phyloP scores from a whole-genome alignment of 805 yeast genomes.

The Candida ovalis region DNA sequence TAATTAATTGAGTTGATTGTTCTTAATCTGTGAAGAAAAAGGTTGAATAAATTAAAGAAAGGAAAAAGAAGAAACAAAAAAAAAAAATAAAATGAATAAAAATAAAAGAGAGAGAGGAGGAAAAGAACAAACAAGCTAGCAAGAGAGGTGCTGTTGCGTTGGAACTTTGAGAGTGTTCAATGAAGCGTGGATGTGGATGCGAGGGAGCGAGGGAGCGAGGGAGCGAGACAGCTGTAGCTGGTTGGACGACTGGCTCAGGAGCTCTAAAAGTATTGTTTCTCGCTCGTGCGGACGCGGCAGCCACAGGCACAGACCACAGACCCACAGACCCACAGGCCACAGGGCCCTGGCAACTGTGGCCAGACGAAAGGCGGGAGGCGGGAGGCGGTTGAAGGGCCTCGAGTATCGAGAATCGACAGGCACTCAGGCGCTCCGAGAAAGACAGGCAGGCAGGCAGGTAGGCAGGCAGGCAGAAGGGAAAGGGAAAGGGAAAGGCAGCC shows the following conservation, averaged over 20 bases:
- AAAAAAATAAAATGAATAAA: neutral
- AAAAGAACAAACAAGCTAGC: neutral
- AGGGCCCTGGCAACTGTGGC: neutral
- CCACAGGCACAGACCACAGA: neutral
- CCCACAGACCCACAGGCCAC: neutral
- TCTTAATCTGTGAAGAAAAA: neutral
- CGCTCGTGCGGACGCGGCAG: neutral
- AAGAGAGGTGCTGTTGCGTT: neutral
- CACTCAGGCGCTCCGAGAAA: too few species aligned
- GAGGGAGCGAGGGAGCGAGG: neutral
- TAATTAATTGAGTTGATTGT: slow-evolving; percentile 15
- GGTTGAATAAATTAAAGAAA: neutral
- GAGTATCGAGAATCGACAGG: too few species aligned
- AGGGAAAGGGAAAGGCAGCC: neutral
- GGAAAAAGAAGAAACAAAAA: neutral
- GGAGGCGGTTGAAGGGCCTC: too few species aligned
- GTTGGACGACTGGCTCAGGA: too few species aligned
- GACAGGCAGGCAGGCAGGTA: too few species aligned
- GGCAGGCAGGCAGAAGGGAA: too few species aligned
- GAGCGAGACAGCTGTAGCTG: neutral
- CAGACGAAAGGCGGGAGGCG: too few species aligned
- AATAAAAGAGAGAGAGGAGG: neutral
- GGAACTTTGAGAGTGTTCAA: neutral
- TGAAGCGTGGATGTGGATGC: neutral
- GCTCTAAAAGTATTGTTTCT: too few species aligned